Evolutionary conservation across 2,329 filamentous ascomycete species (phyloP), one percentile per base, ranked within the genome.

Genomic region (Leptographium galeiforme): DNA sequence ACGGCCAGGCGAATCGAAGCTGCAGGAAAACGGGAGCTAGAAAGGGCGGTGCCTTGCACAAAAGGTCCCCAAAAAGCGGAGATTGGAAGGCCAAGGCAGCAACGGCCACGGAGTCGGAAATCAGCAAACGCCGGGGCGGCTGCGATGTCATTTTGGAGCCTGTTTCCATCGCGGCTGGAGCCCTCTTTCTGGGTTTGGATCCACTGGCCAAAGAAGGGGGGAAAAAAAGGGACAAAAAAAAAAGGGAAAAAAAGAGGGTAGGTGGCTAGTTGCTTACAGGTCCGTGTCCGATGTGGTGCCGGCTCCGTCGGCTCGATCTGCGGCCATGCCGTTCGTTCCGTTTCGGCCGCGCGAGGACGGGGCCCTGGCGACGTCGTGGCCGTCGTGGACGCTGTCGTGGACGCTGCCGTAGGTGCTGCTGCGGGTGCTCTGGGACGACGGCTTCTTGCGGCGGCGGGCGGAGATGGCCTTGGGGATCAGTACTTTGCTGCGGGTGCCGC

Each of bases 391-490:
- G 39, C 59, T 55, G 50, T 62, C 63, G 56, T 66, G 5, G 30
- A 19, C 10, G 18, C 41, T 25, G 41, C 41, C 41, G 41, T 25
- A 6, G 19, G 18, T 18, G 41, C 41, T 25, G 41, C 41, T 44
- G 41, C 25, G 18, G 41, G 18, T 19, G 41, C 41, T 44, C 18
- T 36, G 34, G 8, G 12, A 72, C 60, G 65, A 66, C 57, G 72
- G 71, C 64, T 69, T 74, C 54, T 69, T 70, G 48, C 73, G 70
- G 48, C 74, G 72, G 61, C 73, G 76, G 48, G 69, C 68, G 33
- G 68, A 66, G 52, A 81, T 70, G 40, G 71, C 68, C 61, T 75
- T 78, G 51, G 76, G 71, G 39, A 82, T 64, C 34, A 81, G 69
- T 64, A 77, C 79, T 54, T 68, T 70, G 45, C 34, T 11, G 46